Evolutionary conservation across 371 early-diverging fungal genomes (phyloP).

Genomic region (Mucor velutinosus): DNA sequence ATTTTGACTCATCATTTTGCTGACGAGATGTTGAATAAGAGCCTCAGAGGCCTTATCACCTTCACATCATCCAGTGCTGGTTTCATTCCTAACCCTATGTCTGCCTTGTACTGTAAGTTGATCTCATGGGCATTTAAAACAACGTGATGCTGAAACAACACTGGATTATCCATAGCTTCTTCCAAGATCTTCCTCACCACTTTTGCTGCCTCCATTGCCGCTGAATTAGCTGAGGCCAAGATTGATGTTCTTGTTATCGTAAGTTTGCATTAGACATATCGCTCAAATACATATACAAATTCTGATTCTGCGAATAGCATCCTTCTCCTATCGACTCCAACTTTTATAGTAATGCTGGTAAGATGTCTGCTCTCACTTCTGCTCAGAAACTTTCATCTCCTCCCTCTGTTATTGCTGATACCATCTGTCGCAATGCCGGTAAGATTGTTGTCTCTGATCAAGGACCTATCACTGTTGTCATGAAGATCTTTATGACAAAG

Average conservation of each 20-base stretch:
- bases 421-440: conserved; percentile 60
- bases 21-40: conserved; percentile 46
- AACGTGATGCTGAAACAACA: background rate
- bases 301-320: conserved; percentile 33
- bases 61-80: conserved; percentile 66
- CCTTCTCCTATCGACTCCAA: conserved; percentile 64
- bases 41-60: conserved; percentile 48
- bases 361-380: conserved; percentile 51
- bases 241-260: conserved; percentile 64
- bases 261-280: conserved; percentile 14
- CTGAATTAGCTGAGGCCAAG: conserved; percentile 55
- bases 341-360: conserved; percentile 63
- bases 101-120: conserved; percentile 55
- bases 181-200: conserved; percentile 63
- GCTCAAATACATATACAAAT: background rate
- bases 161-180: conserved; percentile 29
- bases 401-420: conserved; percentile 59
- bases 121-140: background rate
- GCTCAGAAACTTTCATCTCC: conserved; percentile 52
- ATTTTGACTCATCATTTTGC: conserved; percentile 59
- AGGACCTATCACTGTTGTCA: conserved; percentile 56
- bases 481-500: conserved; percentile 51
- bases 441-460: conserved; percentile 60
- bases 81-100: conserved; percentile 63
- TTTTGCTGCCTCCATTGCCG: conserved; percentile 61